These are phyloP conservation scores for Rhodotorula paludigena DNA, from an alignment of 768 basidiomycete species.

Conservation along the genomic window DNA sequence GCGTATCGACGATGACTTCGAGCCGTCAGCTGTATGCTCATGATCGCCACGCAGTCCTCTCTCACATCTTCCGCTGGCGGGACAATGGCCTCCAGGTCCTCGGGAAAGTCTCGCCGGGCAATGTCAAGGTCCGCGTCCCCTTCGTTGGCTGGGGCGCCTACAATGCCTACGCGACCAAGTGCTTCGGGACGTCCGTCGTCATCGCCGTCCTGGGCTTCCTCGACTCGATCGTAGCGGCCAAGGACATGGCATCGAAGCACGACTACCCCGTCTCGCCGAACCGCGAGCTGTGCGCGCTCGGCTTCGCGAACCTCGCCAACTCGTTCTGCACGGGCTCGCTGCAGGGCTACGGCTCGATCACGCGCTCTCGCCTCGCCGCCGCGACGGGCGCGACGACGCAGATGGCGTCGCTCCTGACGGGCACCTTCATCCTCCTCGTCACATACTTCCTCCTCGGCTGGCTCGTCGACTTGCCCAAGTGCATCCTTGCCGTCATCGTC, in stretches of 20 bases:
- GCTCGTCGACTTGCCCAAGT: conserved; percentile 82
- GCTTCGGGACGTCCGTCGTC: conserved; percentile 52
- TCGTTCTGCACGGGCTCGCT: conserved; percentile 83
- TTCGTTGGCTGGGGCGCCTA: conserved; percentile 14
- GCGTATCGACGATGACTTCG: conserved; percentile 43
- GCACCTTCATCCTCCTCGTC: conserved; percentile 55
- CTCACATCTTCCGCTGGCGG: conserved; percentile 33
- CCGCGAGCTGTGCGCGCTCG: conserved; percentile 89
- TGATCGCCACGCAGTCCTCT: conserved; percentile 11
- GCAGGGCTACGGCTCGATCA: conserved; percentile 88
- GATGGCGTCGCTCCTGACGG: conserved; percentile 55
- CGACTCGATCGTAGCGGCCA: conserved; percentile 91
- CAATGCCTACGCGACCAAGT: conserved; percentile 3
- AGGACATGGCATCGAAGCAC: conserved; percentile 54
- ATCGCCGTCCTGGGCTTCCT: conserved; percentile 83
- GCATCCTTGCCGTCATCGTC: conserved; percentile 80
- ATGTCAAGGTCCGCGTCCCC: conserved; percentile 68
- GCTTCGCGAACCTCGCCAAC: conserved; percentile 47
- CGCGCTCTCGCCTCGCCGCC: conserved; percentile 82
- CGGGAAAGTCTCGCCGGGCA: conserved; percentile 64
- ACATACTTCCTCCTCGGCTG: conserved; percentile 85
- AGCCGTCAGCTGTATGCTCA: no score
- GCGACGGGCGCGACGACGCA: conserved; percentile 84
- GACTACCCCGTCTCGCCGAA: conserved; percentile 58
- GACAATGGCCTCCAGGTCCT: conserved; percentile 70